Evolutionary conservation across 176 grass and related monocot species (phyloP).

Genomic region (Lolium multiflorum): DNA sequence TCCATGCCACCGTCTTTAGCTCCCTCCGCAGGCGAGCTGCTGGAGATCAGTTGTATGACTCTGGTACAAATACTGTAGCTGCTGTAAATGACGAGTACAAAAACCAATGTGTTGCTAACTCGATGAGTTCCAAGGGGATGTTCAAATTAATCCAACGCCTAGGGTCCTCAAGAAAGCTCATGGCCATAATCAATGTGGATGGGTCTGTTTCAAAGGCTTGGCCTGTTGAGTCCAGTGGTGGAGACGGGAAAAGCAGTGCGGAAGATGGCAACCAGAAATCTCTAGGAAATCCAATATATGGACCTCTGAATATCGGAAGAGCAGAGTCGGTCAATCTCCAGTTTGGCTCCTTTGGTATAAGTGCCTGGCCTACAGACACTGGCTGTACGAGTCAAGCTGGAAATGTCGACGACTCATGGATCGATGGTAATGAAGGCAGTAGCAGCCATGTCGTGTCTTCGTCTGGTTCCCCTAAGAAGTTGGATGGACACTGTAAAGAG

Average conservation of each 20-base stretch:
- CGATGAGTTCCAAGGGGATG: constrained; percentile 92
- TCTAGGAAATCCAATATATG: constrained; percentile 77
- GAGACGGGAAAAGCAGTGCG: constrained; percentile 49
- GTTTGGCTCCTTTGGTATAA: constrained; percentile 90
- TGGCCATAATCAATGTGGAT: constrained; percentile 88
- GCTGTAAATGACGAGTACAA: constrained; percentile 79
- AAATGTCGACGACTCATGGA: constrained; percentile 56
- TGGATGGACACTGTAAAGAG: constrained; percentile 77
- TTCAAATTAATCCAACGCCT: constrained; percentile 87
- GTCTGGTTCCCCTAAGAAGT: constrained; percentile 72
- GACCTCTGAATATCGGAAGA: constrained; percentile 72
- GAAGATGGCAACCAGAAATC: constrained; percentile 53
- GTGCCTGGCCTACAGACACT: constrained; percentile 86
- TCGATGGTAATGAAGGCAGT: constrained; percentile 59
- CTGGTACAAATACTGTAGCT: constrained; percentile 69
- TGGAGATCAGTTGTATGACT: constrained; percentile 70
- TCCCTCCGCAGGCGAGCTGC: constrained; percentile 66
- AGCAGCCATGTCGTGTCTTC: constrained; percentile 62
- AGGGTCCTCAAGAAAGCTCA: constrained; percentile 82
- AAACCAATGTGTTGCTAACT: constrained; percentile 76
- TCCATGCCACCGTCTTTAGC: constrained; percentile 88
- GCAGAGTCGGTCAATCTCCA: constrained; percentile 85
- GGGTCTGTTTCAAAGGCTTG: constrained; percentile 91
- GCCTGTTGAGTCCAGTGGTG: constrained; percentile 60
- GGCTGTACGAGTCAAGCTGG: constrained; percentile 81